Base-by-base conservation (phyloP, 2,329 filamentous ascomycete genomes). In the Calcarisporium arbuscula region DNA sequence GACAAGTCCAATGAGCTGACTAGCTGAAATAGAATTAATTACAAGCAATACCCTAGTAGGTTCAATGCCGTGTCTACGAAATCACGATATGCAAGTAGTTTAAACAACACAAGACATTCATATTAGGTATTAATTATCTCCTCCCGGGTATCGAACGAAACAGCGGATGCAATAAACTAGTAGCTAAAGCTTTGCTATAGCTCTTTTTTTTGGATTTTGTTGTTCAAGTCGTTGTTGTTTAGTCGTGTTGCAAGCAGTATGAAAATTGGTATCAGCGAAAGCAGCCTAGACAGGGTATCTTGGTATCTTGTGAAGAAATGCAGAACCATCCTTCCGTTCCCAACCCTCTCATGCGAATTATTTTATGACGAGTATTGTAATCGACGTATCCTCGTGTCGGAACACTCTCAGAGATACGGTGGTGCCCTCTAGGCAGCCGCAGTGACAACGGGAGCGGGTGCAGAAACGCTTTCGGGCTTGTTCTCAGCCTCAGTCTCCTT, bases 281-380 rank as follows among this genome's bases (percentile, higher is more conserved):
- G 60, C 64, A 68, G 62, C 67, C 61, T 68, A 57, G 61, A 67
- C 61, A 65, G 68, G 68, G 68, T 71, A 70, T 71, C 67, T 69
- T 63, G 64, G 60, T 62, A 62, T 62, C 60, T 62, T 60, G 55
- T 54, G 55, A 61, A 59, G 53, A 72, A 71, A 73, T 72, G 68
- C 69, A 72, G 62, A 68, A 64, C 65, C 53, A 50, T 62, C 58
- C 58, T 57, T 60, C 64, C 66, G 60, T 64, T 60, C 65, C 64
- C 53, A 61, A 61, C 62, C 62, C 60, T 57, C 56, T 53, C 55
- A 57, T 55, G 50, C 51, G 47, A 50, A 49, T 52, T 51, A 52
- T 50, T 49, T 49, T 47, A 49, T 47, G 43, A 22, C 30, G 42
- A 40, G 40, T 48, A 44, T 40, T 47, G 48, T 35, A 28, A 37